Percentiles rank a stretch among this genome's conserved stretches.
Conservation (phyloP, 768 basidiomycete genomes). For the Boletus rufocinnamomeus region DNA sequence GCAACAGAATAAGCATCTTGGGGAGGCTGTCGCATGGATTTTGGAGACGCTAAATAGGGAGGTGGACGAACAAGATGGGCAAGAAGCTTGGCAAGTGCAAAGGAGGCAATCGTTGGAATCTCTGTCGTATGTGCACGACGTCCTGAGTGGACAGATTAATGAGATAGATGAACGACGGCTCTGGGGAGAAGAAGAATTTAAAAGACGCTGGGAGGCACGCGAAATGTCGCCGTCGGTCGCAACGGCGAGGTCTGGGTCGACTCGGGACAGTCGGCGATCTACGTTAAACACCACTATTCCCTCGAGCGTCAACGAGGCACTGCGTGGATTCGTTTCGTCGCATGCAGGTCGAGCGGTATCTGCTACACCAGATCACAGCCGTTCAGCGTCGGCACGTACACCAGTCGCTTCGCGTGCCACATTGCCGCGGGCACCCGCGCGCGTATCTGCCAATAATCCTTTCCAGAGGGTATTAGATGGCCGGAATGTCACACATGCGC, state of each 20-base stretch:
- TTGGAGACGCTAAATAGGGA: slow-evolving; percentile 69
- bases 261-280: slow-evolving; percentile 22
- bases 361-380: slow-evolving; percentile 12
- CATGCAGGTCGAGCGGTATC: slow-evolving; percentile 11
- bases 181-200: slow-evolving; percentile 52
- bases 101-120: slow-evolving; percentile 71
- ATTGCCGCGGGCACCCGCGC: slow-evolving; percentile 26
- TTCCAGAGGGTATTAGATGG: slow-evolving; percentile 28
- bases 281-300: slow-evolving; percentile 13
- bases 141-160: slow-evolving; percentile 55
- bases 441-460: slow-evolving; percentile 32
- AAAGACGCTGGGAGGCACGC: slow-evolving; percentile 38
- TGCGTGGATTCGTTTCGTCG: slow-evolving; percentile 25
- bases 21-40: slow-evolving; percentile 72
- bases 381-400: slow-evolving; percentile 19
- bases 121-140: slow-evolving; percentile 74
- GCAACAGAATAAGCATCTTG: slow-evolving; percentile 61
- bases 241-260: slow-evolving; percentile 21
- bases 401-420: slow-evolving; percentile 14
- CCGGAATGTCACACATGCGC: slow-evolving; percentile 2
- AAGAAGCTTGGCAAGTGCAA: slow-evolving; percentile 43
- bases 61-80: slow-evolving; percentile 37
- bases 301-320: slow-evolving; percentile 23
- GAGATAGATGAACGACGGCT: slow-evolving; percentile 69
- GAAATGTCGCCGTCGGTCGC: slow-evolving; percentile 27